A percentile compares a stretch with the other conserved stretches of the same genome.
phyloP scores from a whole-genome alignment of 441 rosid genomes.

The Populus trichocarpa region DNA sequence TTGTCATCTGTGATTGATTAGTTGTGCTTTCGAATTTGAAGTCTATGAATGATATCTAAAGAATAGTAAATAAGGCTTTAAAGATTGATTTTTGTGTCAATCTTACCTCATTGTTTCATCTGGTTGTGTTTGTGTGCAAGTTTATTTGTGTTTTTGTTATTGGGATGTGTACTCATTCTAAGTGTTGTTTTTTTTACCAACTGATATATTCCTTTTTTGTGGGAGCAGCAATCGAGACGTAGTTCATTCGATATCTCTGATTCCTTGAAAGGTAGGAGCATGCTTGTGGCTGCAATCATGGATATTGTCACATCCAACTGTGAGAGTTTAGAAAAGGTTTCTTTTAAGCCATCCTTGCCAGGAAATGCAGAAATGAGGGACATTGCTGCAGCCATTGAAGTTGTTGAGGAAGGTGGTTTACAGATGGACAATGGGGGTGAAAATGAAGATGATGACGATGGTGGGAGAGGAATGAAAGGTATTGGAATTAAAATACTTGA shows the following conservation, averaged over 20 bases:
- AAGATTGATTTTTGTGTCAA: not conserved
- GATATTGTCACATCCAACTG: constrained; percentile 89
- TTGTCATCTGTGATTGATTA: not conserved
- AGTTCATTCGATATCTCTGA: constrained; percentile 93
- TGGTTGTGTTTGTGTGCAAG: not conserved
- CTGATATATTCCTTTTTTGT: constrained; percentile 78
- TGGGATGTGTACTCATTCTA: constrained; percentile 8
- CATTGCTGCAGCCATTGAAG: constrained; percentile 86
- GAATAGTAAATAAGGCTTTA: not conserved
- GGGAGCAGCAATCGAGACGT: constrained; percentile 96
- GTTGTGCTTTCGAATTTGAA: not conserved
- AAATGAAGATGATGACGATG: constrained; percentile 65
- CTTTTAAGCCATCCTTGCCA: constrained; percentile 57
- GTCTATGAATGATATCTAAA: not conserved
- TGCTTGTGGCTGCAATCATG: constrained; percentile 99
- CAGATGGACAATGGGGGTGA: constrained; percentile 58
- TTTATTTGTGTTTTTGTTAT: not conserved
- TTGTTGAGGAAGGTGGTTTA: constrained; percentile 88
- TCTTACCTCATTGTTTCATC: not conserved
- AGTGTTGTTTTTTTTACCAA: constrained; percentile 41
- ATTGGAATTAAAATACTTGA: constrained; percentile 91
- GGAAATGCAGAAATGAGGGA: constrained; percentile 83
- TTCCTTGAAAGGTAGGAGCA: constrained; percentile 99
- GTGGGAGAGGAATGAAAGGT: constrained; percentile 74
- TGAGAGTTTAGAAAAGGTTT: constrained; percentile 50